A percentile compares a stretch with the other conserved stretches of the same genome.
These are phyloP conservation scores for Trichoderma hamatum DNA, from an alignment of 2,329 filamentous ascomycete genomes.

Conservation along the genomic window DNA sequence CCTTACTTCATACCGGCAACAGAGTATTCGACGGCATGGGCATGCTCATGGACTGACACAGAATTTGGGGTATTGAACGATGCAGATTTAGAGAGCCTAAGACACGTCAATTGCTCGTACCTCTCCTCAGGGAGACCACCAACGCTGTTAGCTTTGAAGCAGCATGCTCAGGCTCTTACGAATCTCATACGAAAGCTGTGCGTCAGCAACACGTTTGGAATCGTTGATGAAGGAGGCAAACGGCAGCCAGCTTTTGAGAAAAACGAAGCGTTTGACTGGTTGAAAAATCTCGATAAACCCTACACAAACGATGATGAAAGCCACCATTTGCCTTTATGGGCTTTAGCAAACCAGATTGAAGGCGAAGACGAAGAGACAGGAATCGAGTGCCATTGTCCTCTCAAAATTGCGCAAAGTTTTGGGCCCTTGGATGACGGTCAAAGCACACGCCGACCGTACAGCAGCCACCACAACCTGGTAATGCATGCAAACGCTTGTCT, in stretches of 20 bases:
- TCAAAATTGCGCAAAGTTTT: slow-evolving; percentile 38
- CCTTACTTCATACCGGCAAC: slow-evolving; percentile 33
- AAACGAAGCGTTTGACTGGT: slow-evolving; percentile 60
- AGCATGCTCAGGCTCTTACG: slow-evolving; percentile 61
- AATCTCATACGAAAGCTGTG: slow-evolving; percentile 55
- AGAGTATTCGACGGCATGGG: slow-evolving; percentile 35
- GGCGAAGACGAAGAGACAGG: slow-evolving; percentile 47
- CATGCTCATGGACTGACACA: slow-evolving; percentile 34
- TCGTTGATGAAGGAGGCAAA: slow-evolving; percentile 29
- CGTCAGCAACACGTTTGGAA: slow-evolving; percentile 40
- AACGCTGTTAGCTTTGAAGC: slow-evolving; percentile 60
- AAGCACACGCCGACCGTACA: slow-evolving; percentile 42
- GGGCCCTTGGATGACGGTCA: slow-evolving; percentile 30
- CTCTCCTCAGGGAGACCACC: slow-evolving; percentile 58
- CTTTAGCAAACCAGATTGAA: slow-evolving; percentile 51
- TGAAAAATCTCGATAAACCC: slow-evolving; percentile 52
- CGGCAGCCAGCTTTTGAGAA: slow-evolving; percentile 43
- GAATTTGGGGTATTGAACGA: slow-evolving; percentile 31
- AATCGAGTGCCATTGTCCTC: slow-evolving; percentile 51
- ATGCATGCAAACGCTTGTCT: slow-evolving; percentile 63
- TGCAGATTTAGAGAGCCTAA: slow-evolving; percentile 34
- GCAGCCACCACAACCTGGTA: slow-evolving; percentile 53
- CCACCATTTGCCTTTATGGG: slow-evolving; percentile 52
- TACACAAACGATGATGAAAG: slow-evolving; percentile 54
- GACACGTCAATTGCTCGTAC: slow-evolving; percentile 60